These are phyloP conservation scores for Scutellaria baicalensis DNA, from an alignment of 257 asterid species.

Conservation along the genomic window DNA sequence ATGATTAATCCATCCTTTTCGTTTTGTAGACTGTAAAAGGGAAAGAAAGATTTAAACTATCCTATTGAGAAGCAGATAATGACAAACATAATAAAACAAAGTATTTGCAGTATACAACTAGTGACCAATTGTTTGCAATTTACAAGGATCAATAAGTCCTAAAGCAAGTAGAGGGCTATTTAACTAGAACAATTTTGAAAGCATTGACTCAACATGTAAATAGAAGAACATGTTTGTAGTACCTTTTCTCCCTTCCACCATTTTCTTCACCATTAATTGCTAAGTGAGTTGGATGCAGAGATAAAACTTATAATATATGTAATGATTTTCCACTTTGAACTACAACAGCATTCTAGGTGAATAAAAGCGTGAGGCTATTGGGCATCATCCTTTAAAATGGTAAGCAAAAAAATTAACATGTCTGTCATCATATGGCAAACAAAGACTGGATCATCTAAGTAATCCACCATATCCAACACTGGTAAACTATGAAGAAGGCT, in stretches of 20 bases:
- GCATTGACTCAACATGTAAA: background rate
- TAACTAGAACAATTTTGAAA: background rate
- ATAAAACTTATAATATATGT: background rate
- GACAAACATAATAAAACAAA: background rate
- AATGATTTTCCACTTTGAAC: background rate
- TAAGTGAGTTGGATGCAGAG: background rate
- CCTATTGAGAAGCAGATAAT: background rate
- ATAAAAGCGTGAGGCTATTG: background rate
- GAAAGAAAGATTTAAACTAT: background rate
- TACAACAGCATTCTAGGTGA: background rate
- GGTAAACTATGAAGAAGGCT: background rate
- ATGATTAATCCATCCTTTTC: constrained; percentile 96
- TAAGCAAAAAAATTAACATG: background rate
- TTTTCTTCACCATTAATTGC: background rate
- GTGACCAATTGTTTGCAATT: background rate
- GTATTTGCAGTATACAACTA: background rate
- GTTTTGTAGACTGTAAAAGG: constrained; percentile 60
- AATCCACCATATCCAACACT: background rate
- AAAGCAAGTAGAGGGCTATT: background rate
- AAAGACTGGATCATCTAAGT: background rate
- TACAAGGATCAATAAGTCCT: background rate
- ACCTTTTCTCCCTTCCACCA: background rate
- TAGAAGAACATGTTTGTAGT: background rate
- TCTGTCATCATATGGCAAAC: background rate
- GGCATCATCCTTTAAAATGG: background rate